A percentile compares a stretch with the other conserved stretches of the same genome.
Conservation (phyloP, 2,329 filamentous ascomycete species). For the Septoria petroselini region DNA sequence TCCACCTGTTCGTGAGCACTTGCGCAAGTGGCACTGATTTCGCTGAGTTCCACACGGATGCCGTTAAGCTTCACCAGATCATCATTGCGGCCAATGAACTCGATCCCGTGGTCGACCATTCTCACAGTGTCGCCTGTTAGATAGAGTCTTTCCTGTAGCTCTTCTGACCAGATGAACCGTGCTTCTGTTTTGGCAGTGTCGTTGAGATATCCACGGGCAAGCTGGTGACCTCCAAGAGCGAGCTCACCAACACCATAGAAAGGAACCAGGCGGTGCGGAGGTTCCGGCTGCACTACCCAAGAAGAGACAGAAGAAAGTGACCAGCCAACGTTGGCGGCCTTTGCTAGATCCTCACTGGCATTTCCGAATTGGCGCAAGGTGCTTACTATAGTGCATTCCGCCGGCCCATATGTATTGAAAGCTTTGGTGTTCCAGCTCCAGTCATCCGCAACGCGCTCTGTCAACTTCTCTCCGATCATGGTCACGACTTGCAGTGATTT, state of each 20-base stretch:
- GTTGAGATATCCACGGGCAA: not conserved
- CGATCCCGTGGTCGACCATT: not conserved
- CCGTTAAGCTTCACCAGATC: conserved; percentile 76
- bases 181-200: not conserved
- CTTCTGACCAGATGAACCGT: not conserved
- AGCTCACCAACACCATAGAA: not conserved
- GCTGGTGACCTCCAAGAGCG: not conserved
- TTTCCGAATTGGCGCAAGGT: not conserved
- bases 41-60: conserved; percentile 70
- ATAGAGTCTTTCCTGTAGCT: not conserved
- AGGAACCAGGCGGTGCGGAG: not conserved
- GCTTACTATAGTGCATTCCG: not conserved
- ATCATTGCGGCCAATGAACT: conserved; percentile 60
- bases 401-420: not conserved
- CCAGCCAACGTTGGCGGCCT: not conserved
- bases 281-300: not conserved
- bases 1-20: not conserved
- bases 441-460: not conserved
- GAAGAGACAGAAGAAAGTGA: not conserved
- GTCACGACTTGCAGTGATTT: not conserved
- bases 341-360: not conserved
- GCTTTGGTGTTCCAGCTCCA: conserved; percentile 1
- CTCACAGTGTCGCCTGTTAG: not conserved
- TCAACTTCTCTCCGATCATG: conserved; percentile 1
- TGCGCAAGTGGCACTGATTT: conserved; percentile 52